These are phyloP conservation scores for Nemania bipapillata DNA, from an alignment of 2,329 filamentous ascomycete species.

Conservation along the genomic window DNA sequence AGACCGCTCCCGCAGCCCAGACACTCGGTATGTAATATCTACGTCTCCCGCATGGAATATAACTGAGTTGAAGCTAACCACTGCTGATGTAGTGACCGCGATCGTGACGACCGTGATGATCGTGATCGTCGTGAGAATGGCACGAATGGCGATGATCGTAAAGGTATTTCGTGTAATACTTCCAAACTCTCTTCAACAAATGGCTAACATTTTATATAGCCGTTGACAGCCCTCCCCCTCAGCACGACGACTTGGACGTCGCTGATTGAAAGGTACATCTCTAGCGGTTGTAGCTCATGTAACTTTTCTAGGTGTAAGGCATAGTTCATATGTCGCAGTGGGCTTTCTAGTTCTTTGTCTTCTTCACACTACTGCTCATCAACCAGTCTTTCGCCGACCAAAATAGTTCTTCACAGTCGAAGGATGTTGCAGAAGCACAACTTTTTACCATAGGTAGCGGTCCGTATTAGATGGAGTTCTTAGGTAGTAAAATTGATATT, in stretches of 20 bases:
- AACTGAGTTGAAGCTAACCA: slow-evolving; percentile 22
- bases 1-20: slow-evolving; percentile 79
- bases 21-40: slow-evolving; percentile 52
- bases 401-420: slow-evolving; percentile 13
- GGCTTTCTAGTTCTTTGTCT: slow-evolving; percentile 40
- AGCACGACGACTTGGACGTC: slow-evolving; percentile 94
- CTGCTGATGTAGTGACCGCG: slow-evolving; percentile 58
- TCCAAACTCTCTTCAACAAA: slow-evolving; percentile 10
- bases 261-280: slow-evolving; percentile 71
- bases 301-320: slow-evolving; percentile 18
- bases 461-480: slow-evolving; percentile 24
- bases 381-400: slow-evolving; percentile 45
- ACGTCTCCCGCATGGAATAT: neutral
- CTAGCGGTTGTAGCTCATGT: slow-evolving; percentile 32
- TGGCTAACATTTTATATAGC: slow-evolving; percentile 52
- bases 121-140: slow-evolving; percentile 79
- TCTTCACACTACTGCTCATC: slow-evolving; percentile 48
- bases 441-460: slow-evolving; percentile 19
- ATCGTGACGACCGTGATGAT: slow-evolving; percentile 75
- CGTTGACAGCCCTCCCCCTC: slow-evolving; percentile 81
- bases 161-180: slow-evolving; percentile 74
- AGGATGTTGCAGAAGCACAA: slow-evolving; percentile 11
- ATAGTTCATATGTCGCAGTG: slow-evolving; percentile 31
- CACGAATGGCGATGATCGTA: slow-evolving; percentile 87
- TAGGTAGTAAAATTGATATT: slow-evolving; percentile 40